Conservation (phyloP, 257 asterid species). For the Fraxinus excelsior region DNA sequence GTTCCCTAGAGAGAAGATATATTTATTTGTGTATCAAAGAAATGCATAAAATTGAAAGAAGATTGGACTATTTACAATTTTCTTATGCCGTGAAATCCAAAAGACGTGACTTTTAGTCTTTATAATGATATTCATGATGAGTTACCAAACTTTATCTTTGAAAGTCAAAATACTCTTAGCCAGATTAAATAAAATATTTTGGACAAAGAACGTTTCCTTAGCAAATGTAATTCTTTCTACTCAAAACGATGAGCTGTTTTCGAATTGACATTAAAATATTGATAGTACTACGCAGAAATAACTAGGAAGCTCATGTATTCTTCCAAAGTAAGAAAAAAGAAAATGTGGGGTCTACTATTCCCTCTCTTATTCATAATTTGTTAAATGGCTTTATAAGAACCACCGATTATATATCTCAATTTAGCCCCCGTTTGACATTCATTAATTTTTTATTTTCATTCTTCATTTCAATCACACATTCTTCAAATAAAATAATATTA, state of each 20-base stretch:
- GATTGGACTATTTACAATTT: neutral
- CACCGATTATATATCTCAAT: too few relatives aligned
- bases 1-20: too few relatives aligned
- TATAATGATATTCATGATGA: neutral
- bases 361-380: neutral
- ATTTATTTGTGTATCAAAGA: neutral
- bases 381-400: too few relatives aligned
- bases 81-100: neutral
- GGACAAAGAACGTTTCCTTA: too few relatives aligned
- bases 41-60: neutral
- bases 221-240: neutral
- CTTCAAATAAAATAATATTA: too few relatives aligned
- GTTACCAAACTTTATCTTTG: conserved; percentile 5
- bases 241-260: neutral
- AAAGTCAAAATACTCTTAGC: neutral
- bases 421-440: too few relatives aligned
- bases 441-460: too few relatives aligned
- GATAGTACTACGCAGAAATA: neutral
- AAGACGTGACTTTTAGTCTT: neutral
- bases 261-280: too few relatives aligned
- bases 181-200: neutral
- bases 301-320: neutral
- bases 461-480: too few relatives aligned
- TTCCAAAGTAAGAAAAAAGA: neutral
- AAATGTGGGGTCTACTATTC: neutral